phyloP scores from a whole-genome alignment of 2,329 filamentous ascomycete species.

The Cladosporium velox region DNA sequence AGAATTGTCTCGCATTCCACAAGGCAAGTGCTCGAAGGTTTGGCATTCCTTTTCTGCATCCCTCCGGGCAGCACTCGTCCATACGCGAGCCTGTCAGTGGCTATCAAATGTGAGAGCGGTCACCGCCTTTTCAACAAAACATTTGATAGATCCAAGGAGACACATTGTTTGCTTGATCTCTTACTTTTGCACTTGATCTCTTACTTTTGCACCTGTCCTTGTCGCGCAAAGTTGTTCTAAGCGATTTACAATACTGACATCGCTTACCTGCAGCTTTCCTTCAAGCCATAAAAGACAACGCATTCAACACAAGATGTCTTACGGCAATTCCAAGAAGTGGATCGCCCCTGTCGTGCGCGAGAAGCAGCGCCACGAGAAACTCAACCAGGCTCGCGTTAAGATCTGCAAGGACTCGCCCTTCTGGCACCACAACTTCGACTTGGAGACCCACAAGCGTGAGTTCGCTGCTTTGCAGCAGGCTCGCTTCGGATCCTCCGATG shows the following conservation, averaged over 20 bases:
- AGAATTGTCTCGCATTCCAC: not conserved
- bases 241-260: not conserved
- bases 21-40: not conserved
- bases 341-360: conserved; percentile 22
- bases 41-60: not conserved
- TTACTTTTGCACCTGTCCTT: not conserved
- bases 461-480: conserved; percentile 19
- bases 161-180: not conserved
- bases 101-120: not conserved
- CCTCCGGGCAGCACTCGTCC: not conserved
- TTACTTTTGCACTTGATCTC: not conserved
- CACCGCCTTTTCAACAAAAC: not conserved
- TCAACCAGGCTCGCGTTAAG: conserved; percentile 28
- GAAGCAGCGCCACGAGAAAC: conserved; percentile 24
- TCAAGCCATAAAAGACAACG: not conserved
- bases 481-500: not conserved
- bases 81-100: not conserved
- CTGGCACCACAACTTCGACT: conserved; percentile 31
- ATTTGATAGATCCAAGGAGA: not conserved
- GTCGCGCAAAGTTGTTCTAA: not conserved
- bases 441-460: conserved; percentile 29
- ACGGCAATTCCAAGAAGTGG: conserved; percentile 25
- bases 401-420: conserved; percentile 33
- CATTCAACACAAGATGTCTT: conserved; percentile 10
- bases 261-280: not conserved